Conservation (phyloP, 768 basidiomycete genomes). For the Dictyophora rubrovolvata region DNA sequence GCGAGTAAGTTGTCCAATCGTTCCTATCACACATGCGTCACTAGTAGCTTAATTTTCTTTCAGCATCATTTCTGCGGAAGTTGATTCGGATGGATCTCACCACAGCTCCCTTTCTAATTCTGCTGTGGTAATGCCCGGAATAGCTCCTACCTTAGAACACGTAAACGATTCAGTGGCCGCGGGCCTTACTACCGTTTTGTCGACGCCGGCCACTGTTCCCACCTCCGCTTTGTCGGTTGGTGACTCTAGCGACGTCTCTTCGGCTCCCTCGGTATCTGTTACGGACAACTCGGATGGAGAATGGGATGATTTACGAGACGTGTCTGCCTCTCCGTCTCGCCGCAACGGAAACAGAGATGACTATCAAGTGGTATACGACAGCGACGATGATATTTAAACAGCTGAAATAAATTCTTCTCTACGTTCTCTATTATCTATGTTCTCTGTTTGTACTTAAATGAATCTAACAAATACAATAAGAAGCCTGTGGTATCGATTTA, state of each 20-base stretch:
- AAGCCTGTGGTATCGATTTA: too few relatives aligned
- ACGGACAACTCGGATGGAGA: not conserved
- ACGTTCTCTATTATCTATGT: too few relatives aligned
- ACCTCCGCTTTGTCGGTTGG: not conserved
- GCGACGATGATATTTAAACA: not conserved
- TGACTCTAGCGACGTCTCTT: conserved; percentile 1
- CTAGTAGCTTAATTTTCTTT: not conserved
- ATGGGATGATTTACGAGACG: conserved; percentile 4
- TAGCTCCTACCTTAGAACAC: not conserved
- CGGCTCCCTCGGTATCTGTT: not conserved
- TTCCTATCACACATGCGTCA: not conserved
- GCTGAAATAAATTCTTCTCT: not conserved
- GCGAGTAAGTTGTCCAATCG: conserved; percentile 4
- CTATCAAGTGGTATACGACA: conserved; percentile 6
- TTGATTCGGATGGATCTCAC: not conserved
- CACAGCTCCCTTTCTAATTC: conserved; percentile 4
- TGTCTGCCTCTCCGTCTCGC: not conserved
- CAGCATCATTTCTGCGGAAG: conserved; percentile 1
- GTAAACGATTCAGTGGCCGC: not conserved
- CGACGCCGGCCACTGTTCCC: conserved; percentile 2
- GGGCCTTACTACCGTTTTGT: not conserved
- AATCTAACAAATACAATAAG: too few relatives aligned
- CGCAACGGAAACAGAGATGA: not conserved
- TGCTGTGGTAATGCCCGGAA: conserved; percentile 1
- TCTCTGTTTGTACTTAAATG: too few relatives aligned